Evolutionary conservation across 2,329 filamentous ascomycete genomes (phyloP).

Genomic region (Ceratocystis diversiconidia): DNA sequence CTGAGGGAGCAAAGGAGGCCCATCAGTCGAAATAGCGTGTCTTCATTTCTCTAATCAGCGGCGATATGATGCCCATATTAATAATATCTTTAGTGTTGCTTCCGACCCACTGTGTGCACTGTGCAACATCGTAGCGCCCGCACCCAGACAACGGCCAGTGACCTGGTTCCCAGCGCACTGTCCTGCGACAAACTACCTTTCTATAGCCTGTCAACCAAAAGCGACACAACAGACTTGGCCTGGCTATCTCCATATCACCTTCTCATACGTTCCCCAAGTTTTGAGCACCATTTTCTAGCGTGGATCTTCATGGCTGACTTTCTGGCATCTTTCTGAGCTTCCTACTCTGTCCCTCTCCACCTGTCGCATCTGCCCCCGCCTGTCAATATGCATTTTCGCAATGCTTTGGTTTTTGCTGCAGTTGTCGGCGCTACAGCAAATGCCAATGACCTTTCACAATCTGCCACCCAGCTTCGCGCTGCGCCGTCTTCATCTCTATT

Average conservation of each 20-base stretch:
- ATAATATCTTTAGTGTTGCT: not conserved
- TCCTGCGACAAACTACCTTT: not conserved
- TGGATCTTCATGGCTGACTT: not conserved
- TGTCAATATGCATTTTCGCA: constrained; percentile 2
- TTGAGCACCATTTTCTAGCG: not conserved
- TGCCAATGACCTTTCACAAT: not conserved
- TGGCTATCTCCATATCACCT: not conserved
- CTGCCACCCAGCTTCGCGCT: not conserved
- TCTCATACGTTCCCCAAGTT: not conserved
- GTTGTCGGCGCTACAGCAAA: not conserved
- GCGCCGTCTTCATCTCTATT: not conserved
- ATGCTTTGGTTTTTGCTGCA: not conserved
- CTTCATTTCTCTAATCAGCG: not conserved
- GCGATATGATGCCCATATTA: not conserved
- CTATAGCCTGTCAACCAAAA: not conserved
- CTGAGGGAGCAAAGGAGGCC: too few species aligned
- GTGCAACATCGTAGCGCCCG: not conserved
- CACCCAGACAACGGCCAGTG: not conserved
- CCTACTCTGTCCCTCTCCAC: not conserved
- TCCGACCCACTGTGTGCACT: not conserved
- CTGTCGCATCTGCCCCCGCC: not conserved
- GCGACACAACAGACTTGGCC: not conserved
- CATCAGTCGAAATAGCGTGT: not conserved
- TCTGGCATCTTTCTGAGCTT: not conserved
- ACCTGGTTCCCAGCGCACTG: not conserved